Evolutionary conservation across 2,329 filamentous ascomycete species (phyloP), one percentile per base, ranked within the genome.

Genomic region (Exophiala sideris): DNA sequence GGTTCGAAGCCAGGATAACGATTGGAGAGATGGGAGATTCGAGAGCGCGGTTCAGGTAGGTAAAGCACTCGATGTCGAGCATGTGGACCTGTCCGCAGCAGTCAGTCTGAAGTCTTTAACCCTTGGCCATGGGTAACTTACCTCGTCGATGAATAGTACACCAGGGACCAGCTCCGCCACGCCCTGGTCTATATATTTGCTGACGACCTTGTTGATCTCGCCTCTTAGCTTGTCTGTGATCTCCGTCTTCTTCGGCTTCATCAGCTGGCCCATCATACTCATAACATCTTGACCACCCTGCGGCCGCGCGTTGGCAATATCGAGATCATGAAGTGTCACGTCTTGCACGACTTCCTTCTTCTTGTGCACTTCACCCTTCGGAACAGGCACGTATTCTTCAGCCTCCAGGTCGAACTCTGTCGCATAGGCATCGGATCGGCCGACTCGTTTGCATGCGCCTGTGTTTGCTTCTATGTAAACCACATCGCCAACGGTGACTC

Each of bases 331-430:
- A 61, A 99, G 81, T 42, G 94, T 96, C 59, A 99, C 94, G 67
- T 99, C 94, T 72, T 99, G 94, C 34, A 99, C 94, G 64, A 99
- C 95, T 75, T 99, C 94, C 79, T 99, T 99, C 84, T 96, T 97
- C 83, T 99, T 99, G 79, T 97, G 94, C 50, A 99, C 94, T 68
- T 99, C 94, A 54, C 94, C 94, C 78, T 99, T 99, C 54, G 94
- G 94, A 60, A 99, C 95, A 5, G 94, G 94, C 62, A 99, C 94
- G 71, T 99, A 99, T 75, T 99, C 94, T 74, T 99, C 94, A 2
- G 94, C 94, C 76, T 99, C 94, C 46, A 99, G 84, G 70, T 99
- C 94, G 70, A 99, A 99, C 71, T 99, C 94, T 48, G 94, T 99
- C 24, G 91, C 92, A 71, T 97, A 97, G 24, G 94, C 94, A 71